These are phyloP conservation scores for Diplotaxis tenuifolia DNA, from an alignment of 345 rosid species.

Conservation along the genomic window DNA sequence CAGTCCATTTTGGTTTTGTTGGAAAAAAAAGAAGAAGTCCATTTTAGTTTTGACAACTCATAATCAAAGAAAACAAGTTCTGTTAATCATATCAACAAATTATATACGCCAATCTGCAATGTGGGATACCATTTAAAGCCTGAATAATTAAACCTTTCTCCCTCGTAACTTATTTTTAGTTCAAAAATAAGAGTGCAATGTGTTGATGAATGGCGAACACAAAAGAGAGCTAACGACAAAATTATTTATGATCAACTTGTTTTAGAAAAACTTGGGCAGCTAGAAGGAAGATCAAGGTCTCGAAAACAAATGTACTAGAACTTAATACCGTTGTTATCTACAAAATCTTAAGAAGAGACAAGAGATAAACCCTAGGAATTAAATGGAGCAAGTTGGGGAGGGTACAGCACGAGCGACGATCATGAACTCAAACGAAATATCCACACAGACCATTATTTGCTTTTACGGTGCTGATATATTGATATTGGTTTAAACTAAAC, in stretches of 20 bases:
- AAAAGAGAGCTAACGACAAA: background rate
- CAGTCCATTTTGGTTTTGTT: slow-evolving; percentile 1
- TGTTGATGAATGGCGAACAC: background rate
- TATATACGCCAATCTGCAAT: background rate
- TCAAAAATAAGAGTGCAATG: too few species aligned
- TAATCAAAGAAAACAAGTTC: background rate
- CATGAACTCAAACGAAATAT: slow-evolving; percentile 24
- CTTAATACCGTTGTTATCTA: background rate
- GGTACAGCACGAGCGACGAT: slow-evolving; percentile 40
- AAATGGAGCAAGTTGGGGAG: slow-evolving; percentile 36
- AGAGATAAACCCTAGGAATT: slow-evolving; percentile 8
- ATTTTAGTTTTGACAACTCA: slow-evolving; percentile 18
- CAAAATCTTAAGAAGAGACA: background rate
- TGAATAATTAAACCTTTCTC: background rate
- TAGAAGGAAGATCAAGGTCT: background rate
- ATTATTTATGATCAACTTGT: background rate
- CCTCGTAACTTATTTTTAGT: background rate
- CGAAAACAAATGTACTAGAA: background rate
- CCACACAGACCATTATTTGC: slow-evolving; percentile 8
- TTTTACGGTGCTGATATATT: background rate
- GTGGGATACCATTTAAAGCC: background rate
- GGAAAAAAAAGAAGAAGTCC: too few species aligned
- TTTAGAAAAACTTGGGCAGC: background rate
- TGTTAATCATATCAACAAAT: background rate
- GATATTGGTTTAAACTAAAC: background rate